Conservation (phyloP, 164 flowering plant species). For the Brasenia schreberi region DNA sequence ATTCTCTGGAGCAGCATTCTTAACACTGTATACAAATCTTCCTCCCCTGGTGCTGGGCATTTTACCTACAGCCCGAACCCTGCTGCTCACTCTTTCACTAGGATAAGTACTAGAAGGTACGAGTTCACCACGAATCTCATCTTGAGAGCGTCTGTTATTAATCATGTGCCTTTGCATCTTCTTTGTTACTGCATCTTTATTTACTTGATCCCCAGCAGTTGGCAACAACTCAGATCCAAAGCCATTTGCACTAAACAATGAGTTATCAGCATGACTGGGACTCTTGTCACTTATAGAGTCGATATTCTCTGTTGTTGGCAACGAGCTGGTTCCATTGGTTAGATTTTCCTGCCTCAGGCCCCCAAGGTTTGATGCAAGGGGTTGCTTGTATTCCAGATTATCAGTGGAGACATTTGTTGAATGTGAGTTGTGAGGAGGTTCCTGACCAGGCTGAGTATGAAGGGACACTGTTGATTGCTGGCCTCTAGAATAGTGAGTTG, state of each 20-base stretch:
- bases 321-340: conserved; percentile 13
- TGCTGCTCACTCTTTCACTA: conserved; percentile 21
- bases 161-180: conserved; percentile 16
- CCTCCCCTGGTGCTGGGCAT: conserved; percentile 34
- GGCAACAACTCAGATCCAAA: conserved; percentile 9
- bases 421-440: conserved; percentile 10
- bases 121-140: conserved; percentile 15
- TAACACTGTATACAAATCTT: conserved; percentile 33
- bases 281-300: conserved; percentile 9
- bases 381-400: conserved; percentile 19
- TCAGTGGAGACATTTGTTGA: conserved; percentile 15
- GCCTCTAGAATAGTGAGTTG: conserved; percentile 30
- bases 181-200: conserved; percentile 9
- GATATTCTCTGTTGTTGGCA: conserved; percentile 10
- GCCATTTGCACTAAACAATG: conserved; percentile 15
- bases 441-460: conserved; percentile 25
- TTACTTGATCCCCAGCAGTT: conserved; percentile 16
- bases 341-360: conserved; percentile 18
- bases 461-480: conserved; percentile 24
- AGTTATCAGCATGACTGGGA: conserved; percentile 12
- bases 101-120: conserved; percentile 16
- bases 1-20: conserved; percentile 27
- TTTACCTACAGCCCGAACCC: conserved; percentile 30
- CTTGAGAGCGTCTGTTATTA: conserved; percentile 19
- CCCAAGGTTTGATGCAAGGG: conserved; percentile 13